Evolutionary conservation across 768 basidiomycete genomes (phyloP), one percentile per base, ranked within the genome.

Genomic region (Chlorophyllum brunneum): DNA sequence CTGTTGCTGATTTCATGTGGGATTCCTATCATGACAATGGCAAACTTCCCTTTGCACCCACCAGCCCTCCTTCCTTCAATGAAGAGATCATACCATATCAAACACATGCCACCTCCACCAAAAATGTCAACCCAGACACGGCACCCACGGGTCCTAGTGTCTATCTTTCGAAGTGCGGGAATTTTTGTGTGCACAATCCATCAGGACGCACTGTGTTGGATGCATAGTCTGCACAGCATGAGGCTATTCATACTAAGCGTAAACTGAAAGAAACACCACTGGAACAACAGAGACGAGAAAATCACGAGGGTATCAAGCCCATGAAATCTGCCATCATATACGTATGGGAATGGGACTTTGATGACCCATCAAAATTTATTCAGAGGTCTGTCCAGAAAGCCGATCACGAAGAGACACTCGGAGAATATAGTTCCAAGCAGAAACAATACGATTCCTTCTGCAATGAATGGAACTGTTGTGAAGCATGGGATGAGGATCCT

Each of bases 381-480:
- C 3, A 9, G 11, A 24, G 20, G 40, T 22, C 9, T 5, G 40
- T 42, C 2, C 40, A 2, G 11, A 23, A 42, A n/a, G 24, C 13
- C 40, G 11, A 42, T 20, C 6, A 27, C 5, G n/a, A 27, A 4
- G 48, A 50, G 3, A 50, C 39, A 2, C 26, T 52, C 13, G 31
- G 22, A 20, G 9, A 34, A 11, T 34, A 43, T n/a, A 13, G 41
- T 9, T 15, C 29, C 4, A 2, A 5, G 5, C 43, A 54, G 36
- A 38, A 22, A 15, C 34, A 20, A 7, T 54, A 54, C n/a, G 53
- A 54, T 31, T 16, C 53, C 2, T 39, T 31, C 23, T 38, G 23
- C 10, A 54, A 54, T 31, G 53, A 54, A 20, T 54, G 53, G 53
- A 16, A 47, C 23, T 47, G 44, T 29, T 54, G 52, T 24, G n/a